A percentile compares a stretch with the other conserved stretches of the same genome.
Conservation (phyloP, 2,329 filamentous ascomycete species). For the Colletotrichum costaricense region DNA sequence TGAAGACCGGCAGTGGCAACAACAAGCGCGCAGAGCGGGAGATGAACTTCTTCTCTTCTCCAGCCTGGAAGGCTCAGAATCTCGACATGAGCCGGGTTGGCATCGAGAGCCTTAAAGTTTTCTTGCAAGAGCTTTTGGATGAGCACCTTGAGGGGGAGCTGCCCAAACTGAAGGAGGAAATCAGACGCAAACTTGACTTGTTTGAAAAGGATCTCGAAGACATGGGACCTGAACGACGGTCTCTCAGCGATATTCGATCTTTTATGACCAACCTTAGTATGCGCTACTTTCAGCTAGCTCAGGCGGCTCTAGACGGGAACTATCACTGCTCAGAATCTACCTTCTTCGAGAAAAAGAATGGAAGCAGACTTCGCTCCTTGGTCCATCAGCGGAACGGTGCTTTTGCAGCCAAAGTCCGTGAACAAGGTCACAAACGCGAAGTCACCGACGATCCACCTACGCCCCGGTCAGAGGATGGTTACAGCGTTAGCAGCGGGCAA, state of each 20-base stretch:
- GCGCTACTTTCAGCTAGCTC: slow-evolving; percentile 55
- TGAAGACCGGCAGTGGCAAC: slow-evolving; percentile 49
- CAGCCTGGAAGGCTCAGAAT: slow-evolving; percentile 50
- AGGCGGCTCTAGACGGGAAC: slow-evolving; percentile 59
- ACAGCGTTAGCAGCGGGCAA: too few relatives aligned
- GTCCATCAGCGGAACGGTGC: slow-evolving; percentile 60
- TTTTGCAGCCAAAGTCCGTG: slow-evolving; percentile 58
- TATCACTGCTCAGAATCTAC: slow-evolving; percentile 52
- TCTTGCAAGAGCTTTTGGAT: slow-evolving; percentile 55
- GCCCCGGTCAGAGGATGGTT: neutral
- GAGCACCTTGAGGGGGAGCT: slow-evolving; percentile 59
- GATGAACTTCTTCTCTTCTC: slow-evolving; percentile 54
- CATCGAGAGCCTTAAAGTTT: too few relatives aligned
- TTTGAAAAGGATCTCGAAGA: slow-evolving; percentile 52
- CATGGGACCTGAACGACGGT: slow-evolving; percentile 61
- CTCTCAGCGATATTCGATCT: slow-evolving; percentile 56
- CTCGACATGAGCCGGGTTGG: slow-evolving; percentile 48
- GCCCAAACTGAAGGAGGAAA: slow-evolving; percentile 48
- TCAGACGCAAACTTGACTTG: slow-evolving; percentile 38
- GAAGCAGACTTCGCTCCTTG: slow-evolving; percentile 62
- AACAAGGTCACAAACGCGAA: slow-evolving; percentile 54
- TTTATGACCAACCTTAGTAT: slow-evolving; percentile 60
- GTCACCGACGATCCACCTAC: too few relatives aligned
- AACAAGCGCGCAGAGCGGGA: slow-evolving; percentile 43
- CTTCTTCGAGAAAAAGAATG: slow-evolving; percentile 61